Evolutionary conservation across 2,329 filamentous ascomycete genomes (phyloP).

Genomic region (Ophiostoma populinum): DNA sequence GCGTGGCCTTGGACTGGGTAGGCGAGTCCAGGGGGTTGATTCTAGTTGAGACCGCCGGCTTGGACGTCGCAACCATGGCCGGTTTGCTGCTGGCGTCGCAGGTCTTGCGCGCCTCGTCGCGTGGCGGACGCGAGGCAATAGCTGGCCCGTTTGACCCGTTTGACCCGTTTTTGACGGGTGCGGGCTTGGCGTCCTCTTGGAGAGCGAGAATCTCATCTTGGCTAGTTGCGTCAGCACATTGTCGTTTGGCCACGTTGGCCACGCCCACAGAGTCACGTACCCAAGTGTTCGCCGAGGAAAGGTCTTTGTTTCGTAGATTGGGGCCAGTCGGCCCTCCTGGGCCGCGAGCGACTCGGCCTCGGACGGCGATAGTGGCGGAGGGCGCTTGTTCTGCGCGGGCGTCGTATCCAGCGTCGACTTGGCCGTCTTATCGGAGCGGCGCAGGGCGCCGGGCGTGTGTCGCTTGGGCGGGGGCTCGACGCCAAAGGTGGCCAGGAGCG

Average conservation of each 20-base stretch:
- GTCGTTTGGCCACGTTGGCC: not conserved
- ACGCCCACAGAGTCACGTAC: constrained; percentile 25
- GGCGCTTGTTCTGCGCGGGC: constrained; percentile 27
- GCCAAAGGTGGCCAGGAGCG: constrained; percentile 49
- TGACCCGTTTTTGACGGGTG: no score
- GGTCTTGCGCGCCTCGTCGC: constrained; percentile 2
- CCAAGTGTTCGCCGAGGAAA: constrained; percentile 52
- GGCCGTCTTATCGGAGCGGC: constrained; percentile 29
- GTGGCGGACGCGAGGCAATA: constrained; percentile 33
- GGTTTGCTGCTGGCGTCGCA: constrained; percentile 19
- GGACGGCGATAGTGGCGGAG: constrained; percentile 37
- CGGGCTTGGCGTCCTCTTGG: constrained; percentile 14
- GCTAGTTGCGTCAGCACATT: constrained; percentile 23
- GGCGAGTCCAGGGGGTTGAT: no score
- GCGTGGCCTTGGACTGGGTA: no score
- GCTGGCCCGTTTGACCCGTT: no score
- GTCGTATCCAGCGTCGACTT: constrained; percentile 5
- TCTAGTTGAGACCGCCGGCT: no score
- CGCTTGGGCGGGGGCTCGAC: constrained; percentile 37
- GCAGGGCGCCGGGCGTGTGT: constrained; percentile 24
- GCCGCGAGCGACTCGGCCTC: constrained; percentile 32
- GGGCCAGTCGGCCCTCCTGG: constrained; percentile 40
- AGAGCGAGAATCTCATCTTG: constrained; percentile 46
- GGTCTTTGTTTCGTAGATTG: constrained; percentile 52
- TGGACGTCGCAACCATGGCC: no score